Percentiles rank a stretch among this genome's conserved stretches.
Evolutionary conservation across 2,329 filamentous ascomycete genomes (phyloP).

Genomic region (Scleromitrula shiraiana): DNA sequence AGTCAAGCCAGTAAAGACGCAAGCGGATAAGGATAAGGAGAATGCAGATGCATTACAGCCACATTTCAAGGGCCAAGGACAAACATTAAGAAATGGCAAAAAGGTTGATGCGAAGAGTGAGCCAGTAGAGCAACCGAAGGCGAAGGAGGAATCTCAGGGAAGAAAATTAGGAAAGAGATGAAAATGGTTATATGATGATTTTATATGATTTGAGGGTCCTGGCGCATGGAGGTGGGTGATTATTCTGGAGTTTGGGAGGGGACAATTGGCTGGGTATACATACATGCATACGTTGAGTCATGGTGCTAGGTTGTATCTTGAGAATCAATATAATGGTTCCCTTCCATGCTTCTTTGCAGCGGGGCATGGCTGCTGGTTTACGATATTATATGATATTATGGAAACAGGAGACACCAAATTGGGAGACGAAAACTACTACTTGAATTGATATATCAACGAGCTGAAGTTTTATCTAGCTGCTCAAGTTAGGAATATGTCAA

Average conservation of each 20-base stretch:
- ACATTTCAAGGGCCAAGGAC: conserved; percentile 77
- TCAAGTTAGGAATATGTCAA: too few relatives aligned
- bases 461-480: too few relatives aligned
- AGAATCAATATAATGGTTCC: too few relatives aligned
- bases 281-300: too few relatives aligned
- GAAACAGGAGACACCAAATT: too few relatives aligned
- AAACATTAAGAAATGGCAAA: conserved; percentile 68
- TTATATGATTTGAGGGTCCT: background rate
- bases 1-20: conserved; percentile 77
- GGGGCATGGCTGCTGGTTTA: too few relatives aligned
- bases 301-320: too few relatives aligned
- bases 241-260: background rate
- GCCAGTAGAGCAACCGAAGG: conserved; percentile 11
- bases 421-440: too few relatives aligned
- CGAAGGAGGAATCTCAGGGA: conserved; percentile 11
- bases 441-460: too few relatives aligned
- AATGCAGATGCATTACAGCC: conserved; percentile 57
- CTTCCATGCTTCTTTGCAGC: too few relatives aligned
- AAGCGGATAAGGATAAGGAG: conserved; percentile 61
- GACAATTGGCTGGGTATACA: too few relatives aligned
- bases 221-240: background rate
- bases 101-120: conserved; percentile 35
- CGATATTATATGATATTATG: too few relatives aligned
- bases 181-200: conserved; percentile 1
- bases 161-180: conserved; percentile 22